These are phyloP conservation scores for Serendipita sp. DNA, from an alignment of 768 basidiomycete genomes.

Conservation along the genomic window DNA sequence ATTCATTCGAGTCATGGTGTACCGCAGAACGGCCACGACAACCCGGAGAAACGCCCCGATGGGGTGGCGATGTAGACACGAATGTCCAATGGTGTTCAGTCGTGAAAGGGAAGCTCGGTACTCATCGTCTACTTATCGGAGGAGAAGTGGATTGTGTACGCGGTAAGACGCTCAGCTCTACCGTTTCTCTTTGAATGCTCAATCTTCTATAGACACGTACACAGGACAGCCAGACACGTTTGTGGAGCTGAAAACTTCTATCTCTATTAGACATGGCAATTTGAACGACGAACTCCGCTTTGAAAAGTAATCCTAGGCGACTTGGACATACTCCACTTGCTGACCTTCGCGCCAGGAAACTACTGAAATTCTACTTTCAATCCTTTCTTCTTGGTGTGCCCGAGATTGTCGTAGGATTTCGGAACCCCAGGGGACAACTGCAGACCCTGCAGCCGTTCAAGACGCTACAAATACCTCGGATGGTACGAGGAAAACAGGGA, in stretches of 20 bases:
- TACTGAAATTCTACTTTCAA: slow-evolving; percentile 87
- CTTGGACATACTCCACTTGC: neutral
- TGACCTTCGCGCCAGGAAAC: slow-evolving; percentile 35
- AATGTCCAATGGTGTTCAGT: slow-evolving; percentile 86
- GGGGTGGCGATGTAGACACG: slow-evolving; percentile 73
- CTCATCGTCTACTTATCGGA: slow-evolving; percentile 57
- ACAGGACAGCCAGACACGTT: slow-evolving; percentile 48
- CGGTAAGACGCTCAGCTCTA: slow-evolving; percentile 27
- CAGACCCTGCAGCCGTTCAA: slow-evolving; percentile 54
- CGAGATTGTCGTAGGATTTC: slow-evolving; percentile 76
- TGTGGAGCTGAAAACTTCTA: slow-evolving; percentile 79
- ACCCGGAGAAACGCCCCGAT: slow-evolving; percentile 25
- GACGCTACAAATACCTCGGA: slow-evolving; percentile 63
- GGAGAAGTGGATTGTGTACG: slow-evolving; percentile 85
- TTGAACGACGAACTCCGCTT: slow-evolving; percentile 52
- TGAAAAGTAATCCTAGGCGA: slow-evolving; percentile 44
- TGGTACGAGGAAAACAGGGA: slow-evolving; percentile 54
- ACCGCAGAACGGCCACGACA: slow-evolving; percentile 24
- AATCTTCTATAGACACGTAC: slow-evolving; percentile 32
- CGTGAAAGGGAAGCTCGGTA: slow-evolving; percentile 69
- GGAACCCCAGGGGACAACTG: slow-evolving; percentile 57
- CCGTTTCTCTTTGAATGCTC: slow-evolving; percentile 8
- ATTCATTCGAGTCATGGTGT: slow-evolving; percentile 81
- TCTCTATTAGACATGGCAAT: slow-evolving; percentile 38
- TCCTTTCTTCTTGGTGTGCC: slow-evolving; percentile 88